Conservation (phyloP, 768 basidiomycete genomes). For the Agrocybe pediades region DNA sequence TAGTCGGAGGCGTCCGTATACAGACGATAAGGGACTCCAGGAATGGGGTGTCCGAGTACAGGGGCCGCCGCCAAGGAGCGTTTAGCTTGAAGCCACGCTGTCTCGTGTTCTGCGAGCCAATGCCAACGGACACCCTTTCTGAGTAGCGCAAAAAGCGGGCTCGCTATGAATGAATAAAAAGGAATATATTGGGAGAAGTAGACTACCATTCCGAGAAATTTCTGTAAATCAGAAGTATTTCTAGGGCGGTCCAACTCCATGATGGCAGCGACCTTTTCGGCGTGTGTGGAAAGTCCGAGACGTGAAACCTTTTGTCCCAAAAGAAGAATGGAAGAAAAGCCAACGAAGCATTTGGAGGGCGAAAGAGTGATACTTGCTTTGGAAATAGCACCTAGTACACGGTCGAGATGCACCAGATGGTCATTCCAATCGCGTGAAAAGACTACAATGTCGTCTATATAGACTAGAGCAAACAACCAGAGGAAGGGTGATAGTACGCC, state of each 20-base stretch:
- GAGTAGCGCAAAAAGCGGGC: neutral
- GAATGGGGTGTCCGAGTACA: neutral
- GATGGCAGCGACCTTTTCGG: slow-evolving; percentile 35
- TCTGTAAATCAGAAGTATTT: slow-evolving; percentile 24
- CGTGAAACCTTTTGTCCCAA: too few relatives aligned
- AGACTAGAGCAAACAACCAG: slow-evolving; percentile 41
- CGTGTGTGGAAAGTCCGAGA: slow-evolving; percentile 35
- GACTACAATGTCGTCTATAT: slow-evolving; percentile 44
- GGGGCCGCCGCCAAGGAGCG: neutral
- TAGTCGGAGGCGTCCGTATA: slow-evolving; percentile 38
- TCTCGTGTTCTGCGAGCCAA: neutral
- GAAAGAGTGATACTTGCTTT: slow-evolving; percentile 30
- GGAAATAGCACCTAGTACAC: slow-evolving; percentile 26
- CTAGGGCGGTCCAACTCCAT: slow-evolving; percentile 22
- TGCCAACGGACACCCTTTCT: neutral
- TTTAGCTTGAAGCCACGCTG: neutral
- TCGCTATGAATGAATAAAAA: slow-evolving; percentile 1
- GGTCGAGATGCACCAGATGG: slow-evolving; percentile 30
- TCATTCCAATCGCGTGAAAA: slow-evolving; percentile 29
- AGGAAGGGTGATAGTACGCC: slow-evolving; percentile 32
- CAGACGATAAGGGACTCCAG: slow-evolving; percentile 28
- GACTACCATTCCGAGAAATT: slow-evolving; percentile 12
- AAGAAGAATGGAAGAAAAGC: slow-evolving; percentile 26
- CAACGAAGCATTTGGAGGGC: slow-evolving; percentile 32
- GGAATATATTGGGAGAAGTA: slow-evolving; percentile 5